These are phyloP conservation scores for Rhipidocladum racemiflorum DNA, from an alignment of 176 grass and related monocot species.

Conservation along the genomic window DNA sequence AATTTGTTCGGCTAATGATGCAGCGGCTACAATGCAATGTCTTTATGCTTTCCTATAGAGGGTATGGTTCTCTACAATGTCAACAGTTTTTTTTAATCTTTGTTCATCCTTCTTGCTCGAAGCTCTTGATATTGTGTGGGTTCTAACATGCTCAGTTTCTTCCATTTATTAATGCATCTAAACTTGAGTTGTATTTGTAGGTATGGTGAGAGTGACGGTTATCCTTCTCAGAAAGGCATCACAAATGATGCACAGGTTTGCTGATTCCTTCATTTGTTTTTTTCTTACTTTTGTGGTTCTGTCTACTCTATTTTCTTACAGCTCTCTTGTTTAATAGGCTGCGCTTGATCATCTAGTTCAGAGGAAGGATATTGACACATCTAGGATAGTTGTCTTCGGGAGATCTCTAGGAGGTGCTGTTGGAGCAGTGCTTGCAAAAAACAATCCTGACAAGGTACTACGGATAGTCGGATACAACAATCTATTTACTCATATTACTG, in stretches of 20 bases:
- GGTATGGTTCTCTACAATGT: conserved; percentile 52
- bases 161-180: conserved; percentile 13
- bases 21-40: conserved; percentile 94
- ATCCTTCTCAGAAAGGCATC: conserved; percentile 93
- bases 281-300: conserved; percentile 27
- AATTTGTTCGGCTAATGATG: conserved; percentile 90
- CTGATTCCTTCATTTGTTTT: conserved; percentile 31
- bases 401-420: conserved; percentile 99
- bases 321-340: conserved; percentile 54
- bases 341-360: conserved; percentile 92
- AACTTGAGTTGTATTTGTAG: conserved; percentile 48
- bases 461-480: not conserved
- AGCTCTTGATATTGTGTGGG: not conserved
- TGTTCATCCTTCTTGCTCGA: conserved; percentile 4
- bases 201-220: conserved; percentile 96
- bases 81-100: conserved; percentile 13
- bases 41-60: conserved; percentile 99
- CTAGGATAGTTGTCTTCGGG: conserved; percentile 87
- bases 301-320: conserved; percentile 18
- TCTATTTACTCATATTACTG: conserved; percentile 22
- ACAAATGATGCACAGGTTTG: conserved; percentile 92
- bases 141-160: conserved; percentile 22
- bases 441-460: conserved; percentile 92
- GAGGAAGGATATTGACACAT: conserved; percentile 92
- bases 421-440: conserved; percentile 84